A percentile compares a stretch with the other conserved stretches of the same genome.
Evolutionary conservation across 1,284 basidiomycete species (phyloP).

Genomic region (Ceratobasidium sp.): DNA sequence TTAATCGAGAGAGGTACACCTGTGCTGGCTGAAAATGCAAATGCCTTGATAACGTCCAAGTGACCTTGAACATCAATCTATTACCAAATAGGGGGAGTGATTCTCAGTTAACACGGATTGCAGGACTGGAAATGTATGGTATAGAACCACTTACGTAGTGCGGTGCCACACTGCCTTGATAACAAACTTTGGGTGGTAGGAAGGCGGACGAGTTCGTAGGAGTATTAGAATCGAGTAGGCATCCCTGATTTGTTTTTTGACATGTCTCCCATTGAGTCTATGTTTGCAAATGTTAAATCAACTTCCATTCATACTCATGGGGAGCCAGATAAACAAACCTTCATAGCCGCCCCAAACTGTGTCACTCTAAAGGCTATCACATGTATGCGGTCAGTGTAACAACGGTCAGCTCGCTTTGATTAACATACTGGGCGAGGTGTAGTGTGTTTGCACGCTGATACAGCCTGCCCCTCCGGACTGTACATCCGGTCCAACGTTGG

Average conservation of each 20-base stretch:
- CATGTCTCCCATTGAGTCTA: slow-evolving; percentile 37
- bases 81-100: not conserved
- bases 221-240: slow-evolving; percentile 9
- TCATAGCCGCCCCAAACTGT: slow-evolving; percentile 2
- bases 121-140: not conserved
- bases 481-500: slow-evolving; percentile 7
- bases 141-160: slow-evolving; percentile 56
- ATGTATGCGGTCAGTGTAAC: not conserved
- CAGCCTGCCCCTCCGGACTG: not conserved
- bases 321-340: not conserved
- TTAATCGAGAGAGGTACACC: slow-evolving; percentile 63
- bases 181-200: slow-evolving; percentile 54
- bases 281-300: no score
- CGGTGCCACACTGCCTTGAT: slow-evolving; percentile 60
- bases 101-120: not conserved
- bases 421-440: not conserved
- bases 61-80: slow-evolving; percentile 63
- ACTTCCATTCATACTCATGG: not conserved
- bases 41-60: slow-evolving; percentile 61
- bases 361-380: not conserved
- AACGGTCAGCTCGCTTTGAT: not conserved
- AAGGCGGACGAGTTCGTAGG: slow-evolving; percentile 13
- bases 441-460: not conserved
- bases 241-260: slow-evolving; percentile 28
- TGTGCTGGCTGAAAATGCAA: slow-evolving; percentile 60